Base-by-base conservation (phyloP, 441 rosid species). In the Erodium chrysanthum region DNA sequence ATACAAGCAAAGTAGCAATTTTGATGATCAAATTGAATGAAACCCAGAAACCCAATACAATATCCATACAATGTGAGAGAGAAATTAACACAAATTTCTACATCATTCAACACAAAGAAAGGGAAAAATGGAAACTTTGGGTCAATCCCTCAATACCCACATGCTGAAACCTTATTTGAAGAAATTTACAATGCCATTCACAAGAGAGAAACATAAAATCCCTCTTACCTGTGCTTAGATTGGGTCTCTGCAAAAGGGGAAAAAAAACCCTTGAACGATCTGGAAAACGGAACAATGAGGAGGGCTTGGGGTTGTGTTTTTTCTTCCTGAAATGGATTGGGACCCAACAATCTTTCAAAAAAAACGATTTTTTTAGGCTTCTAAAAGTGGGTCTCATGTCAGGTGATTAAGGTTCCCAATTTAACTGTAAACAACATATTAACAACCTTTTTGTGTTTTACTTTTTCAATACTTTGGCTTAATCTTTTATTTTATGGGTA, bases 401-500 rank as follows among this genome's bases (percentile, higher is more conserved):
- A n/a, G 20, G 17, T 50, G 58, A 50, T 50, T 50, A 50, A n/a
- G 20, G 58, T 50, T 50, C 58, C 21, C 2, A n/a, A 17, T 50
- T 50, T 50, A 50, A 50, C 58, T 50, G 20, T 50, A 50, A 50
- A 50, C 58, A 17, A n/a, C 58, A 50, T n/a, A 50, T 17, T n/a
- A 50, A 50, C 58, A 50, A 50, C 58, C 58, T 50, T 17, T 50
- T 6, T n/a, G 8, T 50, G 58, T 50, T 50, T 50, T 50, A 50
- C 58, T 15, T 50, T 50, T n/a, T 50, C 58, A 50, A 50, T 5
- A 50, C 7, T 50, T 50, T 4, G 18, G 58, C 15, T 1, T 42
- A 10, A 10, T 42, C 48, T 42, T 42, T 42, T 0, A 10, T 42
- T 9, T 35, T 35, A 44, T 44, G 52, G 52, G 52, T 6, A 15